Percentiles rank a stretch among this genome's conserved stretches.
These are phyloP conservation scores for Pleurozium schreberi DNA, from an alignment of 225 moss, liverwort and hornwort genomes.

Conservation along the genomic window DNA sequence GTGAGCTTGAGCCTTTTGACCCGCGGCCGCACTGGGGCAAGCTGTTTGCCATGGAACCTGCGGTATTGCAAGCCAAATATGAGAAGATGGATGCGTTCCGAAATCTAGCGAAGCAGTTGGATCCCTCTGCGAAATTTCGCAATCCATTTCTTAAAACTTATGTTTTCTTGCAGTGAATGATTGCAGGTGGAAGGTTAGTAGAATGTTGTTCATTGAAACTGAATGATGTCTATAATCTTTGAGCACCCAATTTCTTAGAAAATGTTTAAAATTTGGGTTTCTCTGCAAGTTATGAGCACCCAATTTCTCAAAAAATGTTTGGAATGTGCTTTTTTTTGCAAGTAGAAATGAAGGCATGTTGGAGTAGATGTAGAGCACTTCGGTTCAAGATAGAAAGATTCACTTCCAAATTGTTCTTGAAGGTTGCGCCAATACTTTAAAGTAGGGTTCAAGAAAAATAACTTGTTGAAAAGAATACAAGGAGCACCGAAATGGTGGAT, in stretches of 20 bases:
- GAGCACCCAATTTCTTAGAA: neutral
- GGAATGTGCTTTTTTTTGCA: neutral
- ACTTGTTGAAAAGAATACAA: neutral
- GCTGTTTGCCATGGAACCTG: slow-evolving; percentile 28
- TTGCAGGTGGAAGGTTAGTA: neutral
- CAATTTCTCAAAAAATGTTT: neutral
- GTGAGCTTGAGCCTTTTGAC: slow-evolving; percentile 18
- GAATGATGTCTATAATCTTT: neutral
- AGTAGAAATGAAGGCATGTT: neutral
- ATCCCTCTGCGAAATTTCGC: slow-evolving; percentile 16
- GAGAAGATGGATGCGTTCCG: slow-evolving; percentile 8
- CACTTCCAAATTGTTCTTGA: neutral
- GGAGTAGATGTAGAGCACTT: neutral
- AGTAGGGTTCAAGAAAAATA: neutral
- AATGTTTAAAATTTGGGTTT: neutral
- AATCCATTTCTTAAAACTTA: slow-evolving; percentile 4
- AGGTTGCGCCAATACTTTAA: neutral
- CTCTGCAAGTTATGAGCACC: too few relatives aligned
- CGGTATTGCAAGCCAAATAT: neutral
- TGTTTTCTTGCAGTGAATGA: neutral
- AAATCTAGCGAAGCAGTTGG: neutral
- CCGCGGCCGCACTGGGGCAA: slow-evolving; percentile 69
- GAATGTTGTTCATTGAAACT: neutral
- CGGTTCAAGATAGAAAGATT: neutral
- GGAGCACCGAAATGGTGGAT: neutral